Evolutionary conservation across 129 eudicot species (phyloP).

Genomic region (Flaveria brownii): DNA sequence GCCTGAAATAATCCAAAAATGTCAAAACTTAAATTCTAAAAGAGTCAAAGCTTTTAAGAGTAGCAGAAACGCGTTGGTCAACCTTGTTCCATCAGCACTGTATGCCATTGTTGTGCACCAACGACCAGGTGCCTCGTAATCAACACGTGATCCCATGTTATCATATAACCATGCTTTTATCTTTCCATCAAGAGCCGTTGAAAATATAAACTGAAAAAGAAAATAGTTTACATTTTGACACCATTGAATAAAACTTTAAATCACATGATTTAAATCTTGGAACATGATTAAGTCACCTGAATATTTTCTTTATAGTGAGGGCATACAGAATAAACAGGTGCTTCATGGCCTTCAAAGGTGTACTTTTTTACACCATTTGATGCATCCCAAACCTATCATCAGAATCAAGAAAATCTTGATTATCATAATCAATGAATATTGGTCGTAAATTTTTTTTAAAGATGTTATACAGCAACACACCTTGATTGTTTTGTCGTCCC

Average conservation of each 20-base stretch:
- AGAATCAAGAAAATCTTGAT: slow-evolving; percentile 17
- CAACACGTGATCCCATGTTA: slow-evolving; percentile 85
- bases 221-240: not conserved
- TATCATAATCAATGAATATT: not conserved
- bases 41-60: not conserved
- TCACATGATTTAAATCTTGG: slow-evolving; percentile 6
- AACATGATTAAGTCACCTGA: slow-evolving; percentile 49
- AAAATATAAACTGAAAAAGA: slow-evolving; percentile 62
- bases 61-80: slow-evolving; percentile 4
- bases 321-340: slow-evolving; percentile 87
- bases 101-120: slow-evolving; percentile 91
- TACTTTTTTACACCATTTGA: slow-evolving; percentile 62
- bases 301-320: slow-evolving; percentile 87
- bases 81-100: slow-evolving; percentile 90
- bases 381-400: slow-evolving; percentile 80
- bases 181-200: slow-evolving; percentile 90
- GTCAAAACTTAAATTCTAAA: not conserved
- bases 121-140: slow-evolving; percentile 85
- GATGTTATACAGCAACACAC: slow-evolving; percentile 31
- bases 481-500: slow-evolving; percentile 88
- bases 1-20: slow-evolving; percentile 39
- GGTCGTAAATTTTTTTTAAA: not conserved
- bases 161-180: slow-evolving; percentile 95
- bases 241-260: slow-evolving; percentile 9
- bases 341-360: slow-evolving; percentile 87